Conservation (phyloP, 1,284 basidiomycete genomes). For the Uromyces viciae-fabae region DNA sequence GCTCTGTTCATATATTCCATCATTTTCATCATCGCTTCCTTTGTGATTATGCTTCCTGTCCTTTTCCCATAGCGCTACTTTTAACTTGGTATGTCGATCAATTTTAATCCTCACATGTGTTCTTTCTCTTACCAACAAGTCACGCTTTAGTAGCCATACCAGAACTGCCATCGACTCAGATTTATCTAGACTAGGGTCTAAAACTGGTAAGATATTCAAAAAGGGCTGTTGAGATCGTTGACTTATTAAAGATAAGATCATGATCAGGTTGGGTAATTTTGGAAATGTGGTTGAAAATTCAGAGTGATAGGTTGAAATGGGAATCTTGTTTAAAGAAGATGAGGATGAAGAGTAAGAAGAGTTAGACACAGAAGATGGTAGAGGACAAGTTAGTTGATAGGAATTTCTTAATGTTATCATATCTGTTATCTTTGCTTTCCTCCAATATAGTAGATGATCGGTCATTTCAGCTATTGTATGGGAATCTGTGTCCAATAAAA, state of each 20-base stretch:
- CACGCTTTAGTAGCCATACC: conserved; percentile 37
- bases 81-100: conserved; percentile 29
- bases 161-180: conserved; percentile 34
- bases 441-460: conserved; percentile 42
- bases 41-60: conserved; percentile 20
- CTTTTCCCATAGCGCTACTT: conserved; percentile 20
- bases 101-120: conserved; percentile 39
- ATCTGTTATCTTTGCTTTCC: conserved; percentile 41
- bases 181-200: conserved; percentile 28
- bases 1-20: conserved; percentile 17
- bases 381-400: conserved; percentile 29
- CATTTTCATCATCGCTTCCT: conserved; percentile 19
- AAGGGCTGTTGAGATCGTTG: conserved; percentile 25
- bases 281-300: conserved; percentile 37
- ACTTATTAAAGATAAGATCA: conserved; percentile 36
- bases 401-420: conserved; percentile 34
- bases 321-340: not conserved
- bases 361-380: not conserved
- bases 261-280: conserved; percentile 29
- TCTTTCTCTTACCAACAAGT: conserved; percentile 29
- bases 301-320: not conserved
- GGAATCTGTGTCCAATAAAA: conserved; percentile 36
- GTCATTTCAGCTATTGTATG: conserved; percentile 39
- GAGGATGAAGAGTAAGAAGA: no score
- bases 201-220: conserved; percentile 23